Evolutionary conservation across 495 filamentous ascomycete species (phyloP).

Genomic region (Neurospora sp.): DNA sequence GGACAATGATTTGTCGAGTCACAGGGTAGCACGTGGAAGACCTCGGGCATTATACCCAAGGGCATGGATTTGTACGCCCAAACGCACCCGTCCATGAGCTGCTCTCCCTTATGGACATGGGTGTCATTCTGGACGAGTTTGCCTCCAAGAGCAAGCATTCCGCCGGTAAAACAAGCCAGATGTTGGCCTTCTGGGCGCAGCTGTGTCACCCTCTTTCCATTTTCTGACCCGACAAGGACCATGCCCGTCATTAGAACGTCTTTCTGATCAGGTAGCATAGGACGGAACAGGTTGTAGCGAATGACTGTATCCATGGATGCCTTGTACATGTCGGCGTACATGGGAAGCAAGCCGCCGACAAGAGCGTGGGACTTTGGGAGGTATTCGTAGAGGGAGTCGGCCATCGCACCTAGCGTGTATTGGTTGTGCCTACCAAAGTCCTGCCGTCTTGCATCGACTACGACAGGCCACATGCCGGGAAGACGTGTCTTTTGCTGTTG

Average conservation of each 20-base stretch:
- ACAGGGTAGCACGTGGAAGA: conserved; percentile 52
- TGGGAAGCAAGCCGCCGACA: conserved; percentile 60
- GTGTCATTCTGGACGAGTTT: conserved; percentile 53
- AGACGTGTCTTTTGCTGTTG: conserved; percentile 54
- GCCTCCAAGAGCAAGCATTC: conserved; percentile 74
- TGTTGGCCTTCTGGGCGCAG: conserved; percentile 34
- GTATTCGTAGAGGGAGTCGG: conserved; percentile 81
- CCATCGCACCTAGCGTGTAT: conserved; percentile 63
- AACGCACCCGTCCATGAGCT: conserved; percentile 73
- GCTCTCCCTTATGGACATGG: conserved; percentile 60
- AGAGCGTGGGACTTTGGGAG: conserved; percentile 61
- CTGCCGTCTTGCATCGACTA: conserved; percentile 23
- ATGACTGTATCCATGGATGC: conserved; percentile 52
- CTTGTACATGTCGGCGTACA: conserved; percentile 71
- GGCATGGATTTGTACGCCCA: conserved; percentile 69
- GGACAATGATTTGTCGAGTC: conserved; percentile 45
- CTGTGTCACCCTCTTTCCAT: conserved; percentile 46
- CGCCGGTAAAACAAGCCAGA: conserved; percentile 63
- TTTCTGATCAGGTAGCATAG: conserved; percentile 39
- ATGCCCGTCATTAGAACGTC: conserved; percentile 42
- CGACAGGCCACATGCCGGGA: conserved; percentile 49
- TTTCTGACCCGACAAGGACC: conserved; percentile 52
- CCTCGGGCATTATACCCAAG: conserved; percentile 77
- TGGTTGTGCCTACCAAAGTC: conserved; percentile 22
- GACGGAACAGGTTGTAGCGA: conserved; percentile 58